Conservation (phyloP, 371 early-diverging fungal species). For the Lichtheimia hyalospora region DNA sequence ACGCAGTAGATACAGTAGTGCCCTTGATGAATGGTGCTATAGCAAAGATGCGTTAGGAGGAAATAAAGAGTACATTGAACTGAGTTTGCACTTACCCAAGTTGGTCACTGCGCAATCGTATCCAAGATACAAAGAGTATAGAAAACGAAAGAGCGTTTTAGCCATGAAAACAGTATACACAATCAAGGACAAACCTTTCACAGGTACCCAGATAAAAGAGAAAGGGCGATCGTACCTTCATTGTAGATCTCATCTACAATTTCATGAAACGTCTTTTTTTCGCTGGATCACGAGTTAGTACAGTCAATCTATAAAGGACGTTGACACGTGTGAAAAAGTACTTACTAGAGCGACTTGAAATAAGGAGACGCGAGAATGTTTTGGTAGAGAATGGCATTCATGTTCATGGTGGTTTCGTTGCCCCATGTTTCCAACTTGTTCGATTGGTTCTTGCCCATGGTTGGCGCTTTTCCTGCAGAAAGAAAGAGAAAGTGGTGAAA, state of each 20-base stretch:
- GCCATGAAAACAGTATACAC: constrained; percentile 4
- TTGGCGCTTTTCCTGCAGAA: not conserved
- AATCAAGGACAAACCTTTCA: constrained; percentile 27
- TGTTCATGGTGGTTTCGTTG: constrained; percentile 82
- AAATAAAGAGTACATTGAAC: not conserved
- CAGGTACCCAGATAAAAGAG: constrained; percentile 9
- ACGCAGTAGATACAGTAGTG: constrained; percentile 81
- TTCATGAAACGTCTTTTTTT: constrained; percentile 80
- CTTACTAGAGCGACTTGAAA: constrained; percentile 70
- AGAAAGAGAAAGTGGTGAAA: not conserved
- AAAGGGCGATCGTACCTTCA: constrained; percentile 53
- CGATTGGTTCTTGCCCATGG: constrained; percentile 40
- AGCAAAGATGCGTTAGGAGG: not conserved
- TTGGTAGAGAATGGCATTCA: constrained; percentile 74
- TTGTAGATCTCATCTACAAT: constrained; percentile 81
- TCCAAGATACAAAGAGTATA: constrained; percentile 11
- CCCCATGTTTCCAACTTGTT: constrained; percentile 76
- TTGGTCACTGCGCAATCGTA: constrained; percentile 7
- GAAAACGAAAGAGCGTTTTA: constrained; percentile 1
- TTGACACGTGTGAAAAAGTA: constrained; percentile 1
- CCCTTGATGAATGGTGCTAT: constrained; percentile 85
- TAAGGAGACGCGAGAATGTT: constrained; percentile 74
- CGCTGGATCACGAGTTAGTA: constrained; percentile 38
- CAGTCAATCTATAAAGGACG: not conserved
- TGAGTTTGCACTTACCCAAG: constrained; percentile 1